Evolutionary conservation across 2,329 filamentous ascomycete species (phyloP).

Genomic region (Verticillium alfalfae): DNA sequence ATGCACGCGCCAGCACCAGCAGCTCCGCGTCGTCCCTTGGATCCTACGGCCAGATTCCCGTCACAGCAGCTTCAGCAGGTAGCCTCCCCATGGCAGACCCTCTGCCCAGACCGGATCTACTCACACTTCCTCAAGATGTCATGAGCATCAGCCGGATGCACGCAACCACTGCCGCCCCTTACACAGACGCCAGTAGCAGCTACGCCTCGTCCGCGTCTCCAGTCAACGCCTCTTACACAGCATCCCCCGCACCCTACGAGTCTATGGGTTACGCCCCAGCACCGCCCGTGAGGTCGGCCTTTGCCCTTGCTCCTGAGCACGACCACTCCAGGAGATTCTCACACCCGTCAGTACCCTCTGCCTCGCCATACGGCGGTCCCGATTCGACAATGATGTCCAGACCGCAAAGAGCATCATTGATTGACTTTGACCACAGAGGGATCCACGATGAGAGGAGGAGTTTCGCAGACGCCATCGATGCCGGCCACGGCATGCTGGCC

Average conservation of each 20-base stretch:
- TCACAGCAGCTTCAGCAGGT: conserved; percentile 70
- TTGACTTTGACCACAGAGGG: conserved; percentile 48
- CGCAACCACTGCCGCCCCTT: conserved; percentile 55
- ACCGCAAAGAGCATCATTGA: conserved; percentile 55
- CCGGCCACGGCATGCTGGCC: conserved; percentile 88
- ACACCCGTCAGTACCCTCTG: conserved; percentile 65
- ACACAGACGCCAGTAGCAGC: conserved; percentile 54
- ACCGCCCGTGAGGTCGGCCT: conserved; percentile 50
- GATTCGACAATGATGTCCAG: conserved; percentile 31
- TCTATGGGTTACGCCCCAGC: conserved; percentile 69
- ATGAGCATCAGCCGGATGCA: conserved; percentile 61
- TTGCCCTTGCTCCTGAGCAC: conserved; percentile 51
- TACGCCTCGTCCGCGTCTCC: conserved; percentile 65
- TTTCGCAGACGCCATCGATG: conserved; percentile 86
- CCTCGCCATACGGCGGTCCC: conserved; percentile 13
- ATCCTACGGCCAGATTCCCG: conserved; percentile 66
- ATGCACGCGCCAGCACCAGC: conserved; percentile 53
- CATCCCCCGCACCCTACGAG: conserved; percentile 67
- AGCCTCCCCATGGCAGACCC: conserved; percentile 50
- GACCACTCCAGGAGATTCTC: conserved; percentile 64
- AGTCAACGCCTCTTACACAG: conserved; percentile 59
- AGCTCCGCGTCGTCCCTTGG: conserved; percentile 56
- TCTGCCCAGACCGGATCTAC: conserved; percentile 61
- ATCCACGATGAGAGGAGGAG: conserved; percentile 55
- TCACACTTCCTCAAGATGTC: conserved; percentile 70